A percentile compares a stretch with the other conserved stretches of the same genome.
These are phyloP conservation scores for Tympanopsis confertula DNA, from an alignment of 2,329 filamentous ascomycete genomes.

Conservation along the genomic window DNA sequence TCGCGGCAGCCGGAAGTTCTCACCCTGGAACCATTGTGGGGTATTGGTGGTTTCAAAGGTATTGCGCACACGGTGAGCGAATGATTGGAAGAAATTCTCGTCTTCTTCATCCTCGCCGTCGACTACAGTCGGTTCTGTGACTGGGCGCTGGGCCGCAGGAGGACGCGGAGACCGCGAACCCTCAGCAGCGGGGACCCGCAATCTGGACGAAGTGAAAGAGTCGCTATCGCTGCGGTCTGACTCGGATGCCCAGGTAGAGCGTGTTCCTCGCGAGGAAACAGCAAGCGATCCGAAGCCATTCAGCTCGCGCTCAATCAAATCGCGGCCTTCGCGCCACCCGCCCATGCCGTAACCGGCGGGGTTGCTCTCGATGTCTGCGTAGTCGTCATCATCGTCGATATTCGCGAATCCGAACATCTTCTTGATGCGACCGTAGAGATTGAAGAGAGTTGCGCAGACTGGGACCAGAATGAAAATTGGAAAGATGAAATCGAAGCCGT, in stretches of 20 bases:
- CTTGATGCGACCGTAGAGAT: constrained; percentile 73
- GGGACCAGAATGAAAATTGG: constrained; percentile 80
- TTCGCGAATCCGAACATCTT: constrained; percentile 63
- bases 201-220: background rate
- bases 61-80: constrained; percentile 79
- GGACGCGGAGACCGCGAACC: constrained; percentile 4
- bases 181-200: background rate
- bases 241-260: background rate
- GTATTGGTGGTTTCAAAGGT: constrained; percentile 75
- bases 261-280: background rate
- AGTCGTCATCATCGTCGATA: constrained; percentile 47
- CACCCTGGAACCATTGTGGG: constrained; percentile 66
- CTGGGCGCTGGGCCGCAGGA: constrained; percentile 17
- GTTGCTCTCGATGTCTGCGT: constrained; percentile 32
- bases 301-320: constrained; percentile 79
- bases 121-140: constrained; percentile 20
- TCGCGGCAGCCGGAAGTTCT: background rate
- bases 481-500: constrained; percentile 79
- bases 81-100: constrained; percentile 72
- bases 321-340: constrained; percentile 82
- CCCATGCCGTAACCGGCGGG: constrained; percentile 60
- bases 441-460: constrained; percentile 75
- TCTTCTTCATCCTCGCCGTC: constrained; percentile 51
- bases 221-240: constrained; percentile 11
- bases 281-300: constrained; percentile 32